These are phyloP conservation scores for Paramecium octaurelia DNA, from an alignment of 73 alveolate genomes.

Conservation along the genomic window DNA sequence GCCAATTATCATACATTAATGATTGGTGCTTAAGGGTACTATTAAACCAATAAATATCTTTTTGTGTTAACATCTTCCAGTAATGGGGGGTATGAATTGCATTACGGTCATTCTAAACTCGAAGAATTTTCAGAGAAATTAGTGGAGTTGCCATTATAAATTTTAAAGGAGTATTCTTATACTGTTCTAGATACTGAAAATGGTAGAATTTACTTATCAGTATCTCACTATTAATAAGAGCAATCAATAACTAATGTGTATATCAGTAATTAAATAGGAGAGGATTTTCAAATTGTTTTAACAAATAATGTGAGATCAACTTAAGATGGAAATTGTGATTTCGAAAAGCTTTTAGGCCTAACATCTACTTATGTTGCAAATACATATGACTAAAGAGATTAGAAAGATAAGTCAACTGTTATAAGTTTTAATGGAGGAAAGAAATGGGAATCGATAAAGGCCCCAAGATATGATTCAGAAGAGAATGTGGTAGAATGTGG, in stretches of 20 bases:
- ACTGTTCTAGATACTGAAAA: conserved; percentile 4
- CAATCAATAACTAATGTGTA: background rate
- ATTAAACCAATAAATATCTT: background rate
- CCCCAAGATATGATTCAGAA: conserved; percentile 65
- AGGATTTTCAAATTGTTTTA: conserved; percentile 4
- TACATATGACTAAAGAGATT: conserved; percentile 26
- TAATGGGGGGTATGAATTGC: conserved; percentile 3
- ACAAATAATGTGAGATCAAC: conserved; percentile 31
- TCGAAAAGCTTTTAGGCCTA: background rate
- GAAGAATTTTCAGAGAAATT: background rate
- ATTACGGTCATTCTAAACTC: background rate
- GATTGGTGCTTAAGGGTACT: background rate
- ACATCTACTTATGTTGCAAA: conserved; percentile 3
- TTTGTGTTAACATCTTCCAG: background rate
- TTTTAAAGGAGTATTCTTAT: conserved; percentile 1
- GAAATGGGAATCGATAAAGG: conserved; percentile 55
- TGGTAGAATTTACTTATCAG: conserved; percentile 13
- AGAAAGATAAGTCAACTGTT: background rate
- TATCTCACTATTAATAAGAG: background rate
- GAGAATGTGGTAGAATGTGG: background rate
- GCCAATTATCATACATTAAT: background rate
- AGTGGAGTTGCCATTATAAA: conserved; percentile 6
- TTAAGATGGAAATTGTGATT: conserved; percentile 38
- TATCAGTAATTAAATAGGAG: background rate
- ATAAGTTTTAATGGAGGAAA: conserved; percentile 6